Base-by-base conservation (phyloP, 2,329 filamentous ascomycete genomes). In the Ascochyta viciae-villosae region DNA sequence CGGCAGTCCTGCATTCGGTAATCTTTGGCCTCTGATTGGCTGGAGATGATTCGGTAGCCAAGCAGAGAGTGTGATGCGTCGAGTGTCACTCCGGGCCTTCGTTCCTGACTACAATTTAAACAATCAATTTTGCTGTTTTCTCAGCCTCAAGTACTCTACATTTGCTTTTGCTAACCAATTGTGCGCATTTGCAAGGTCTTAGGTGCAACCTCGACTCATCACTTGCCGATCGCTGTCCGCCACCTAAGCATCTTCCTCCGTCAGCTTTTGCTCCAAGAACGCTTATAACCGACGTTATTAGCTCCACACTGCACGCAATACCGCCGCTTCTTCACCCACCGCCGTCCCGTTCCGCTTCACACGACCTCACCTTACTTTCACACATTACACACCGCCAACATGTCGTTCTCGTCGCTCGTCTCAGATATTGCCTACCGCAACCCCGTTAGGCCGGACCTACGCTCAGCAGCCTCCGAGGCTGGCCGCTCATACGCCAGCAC, bases 381-480 rank as follows among this genome's bases (percentile, higher is more conserved):
- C 33, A 29, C 44, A 31, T 15, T 27, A 31, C 35, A 52, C 34
- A 35, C 15, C 38, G 42, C 48, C 60, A 60, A 56, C 63, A 82
- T 82, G 80, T 83, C 80, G 10, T 82, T 82, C 74, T 82, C 80
- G 35, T 80, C 77, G 41, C 78, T 83, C 58, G 80, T 83, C 65
- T 81, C 78, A 67, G 80, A 83, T 63, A 75, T 83, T 56, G 80
- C 79, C 46, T 80, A 78, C 73, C 78, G 80, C 57, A 80, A 80
- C 61, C 73, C 69, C 55, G 73, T 73, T 57, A 58, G 66, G 39
- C 61, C 66, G 43, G 78, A 81, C 62, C 71, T 71, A 53, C 78
- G 78, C 59, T 80, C 79, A 6, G 77, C 79, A 39, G 69, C 78
- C 55, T 82, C 80, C 6, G 74, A 79, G 54, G 77, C 79, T 19